Evolutionary conservation across 2,329 filamentous ascomycete genomes (phyloP).

Genomic region (Fusarium sp.): DNA sequence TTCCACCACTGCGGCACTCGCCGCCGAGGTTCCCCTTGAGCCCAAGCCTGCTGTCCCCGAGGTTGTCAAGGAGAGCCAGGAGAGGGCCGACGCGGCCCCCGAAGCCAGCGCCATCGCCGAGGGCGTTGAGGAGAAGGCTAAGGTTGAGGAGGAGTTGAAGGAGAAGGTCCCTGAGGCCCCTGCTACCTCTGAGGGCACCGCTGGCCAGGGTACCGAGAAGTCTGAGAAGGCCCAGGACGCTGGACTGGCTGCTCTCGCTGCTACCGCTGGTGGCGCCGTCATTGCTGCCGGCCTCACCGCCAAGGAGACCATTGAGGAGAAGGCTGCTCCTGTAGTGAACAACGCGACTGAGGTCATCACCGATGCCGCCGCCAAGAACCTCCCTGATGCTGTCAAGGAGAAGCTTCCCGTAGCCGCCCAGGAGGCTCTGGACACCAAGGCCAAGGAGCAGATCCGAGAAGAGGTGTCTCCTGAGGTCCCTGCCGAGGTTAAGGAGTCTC

Average conservation of each 20-base stretch:
- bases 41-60: conserved; percentile 54
- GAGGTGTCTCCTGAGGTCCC: conserved; percentile 65
- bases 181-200: conserved; percentile 67
- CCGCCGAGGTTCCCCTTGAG: conserved; percentile 75
- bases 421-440: conserved; percentile 57
- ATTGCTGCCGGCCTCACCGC: conserved; percentile 47
- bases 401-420: conserved; percentile 62
- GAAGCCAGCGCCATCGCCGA: conserved; percentile 75
- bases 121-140: conserved; percentile 77
- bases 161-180: conserved; percentile 72
- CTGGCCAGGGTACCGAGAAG: conserved; percentile 65
- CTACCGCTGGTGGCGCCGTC: conserved; percentile 48
- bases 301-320: conserved; percentile 52
- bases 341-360: conserved; percentile 51
- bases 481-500: conserved; percentile 67
- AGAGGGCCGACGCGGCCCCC: conserved; percentile 71
- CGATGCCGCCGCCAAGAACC: conserved; percentile 57
- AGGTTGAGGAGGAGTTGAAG: conserved; percentile 77
- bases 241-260: conserved; percentile 54
- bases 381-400: conserved; percentile 67
- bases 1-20: conserved; percentile 76
- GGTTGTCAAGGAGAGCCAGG: conserved; percentile 78
- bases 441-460: conserved; percentile 56
- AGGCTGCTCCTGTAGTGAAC: conserved; percentile 52
- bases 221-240: conserved; percentile 57